Base-by-base conservation (phyloP, 331 rosid species). In the Quercus phellos region DNA sequence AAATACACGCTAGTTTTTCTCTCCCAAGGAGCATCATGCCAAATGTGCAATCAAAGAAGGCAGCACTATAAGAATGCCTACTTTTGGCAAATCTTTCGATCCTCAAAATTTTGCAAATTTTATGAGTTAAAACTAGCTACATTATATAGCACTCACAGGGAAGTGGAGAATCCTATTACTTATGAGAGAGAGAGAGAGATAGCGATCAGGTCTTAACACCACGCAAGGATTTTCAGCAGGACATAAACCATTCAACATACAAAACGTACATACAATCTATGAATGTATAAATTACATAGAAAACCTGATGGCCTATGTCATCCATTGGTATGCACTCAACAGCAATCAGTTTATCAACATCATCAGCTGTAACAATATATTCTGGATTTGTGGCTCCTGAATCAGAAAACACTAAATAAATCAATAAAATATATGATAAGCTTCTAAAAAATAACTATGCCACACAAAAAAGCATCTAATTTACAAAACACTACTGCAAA, bases 251-350 rank as follows among this genome's bases (percentile, higher is more conserved):
- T 26, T 32, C 35, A 60, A 61, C 38, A 46, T 24, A 73, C 56
- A 73, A 55, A 30, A 38, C 32, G 38, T 59, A 21, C 10, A 79
- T 67, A 30, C 29, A 4, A 54, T 51, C 58, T 8, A 61, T 70
- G 55, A 19, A 66, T 42, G 64, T 59, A 66, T 13, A 35, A 79
- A 58, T 27, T 42, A 73, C 77, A 63, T 72, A 68, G 78, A 83
- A 80, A 83, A 94, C 99, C 99, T 94, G 99, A 66, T 64, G 91
- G 87, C 98, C 99, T 80, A 85, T 80, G 42, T 92, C 98, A 80
- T 94, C 93, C 96, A 94, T 94, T 55, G 99, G 99, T 83, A 94
- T 94, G 87, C 99, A 94, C 86, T 94, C 99, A 66, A 94, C 98
- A 30, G 98, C 97, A 58, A 94, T 88, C 85, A 88, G 77, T 83